Percentiles rank a stretch among this genome's conserved stretches.
Evolutionary conservation across 1,139 yeast species (phyloP).

Genomic region (Debaryomyces sp.): DNA sequence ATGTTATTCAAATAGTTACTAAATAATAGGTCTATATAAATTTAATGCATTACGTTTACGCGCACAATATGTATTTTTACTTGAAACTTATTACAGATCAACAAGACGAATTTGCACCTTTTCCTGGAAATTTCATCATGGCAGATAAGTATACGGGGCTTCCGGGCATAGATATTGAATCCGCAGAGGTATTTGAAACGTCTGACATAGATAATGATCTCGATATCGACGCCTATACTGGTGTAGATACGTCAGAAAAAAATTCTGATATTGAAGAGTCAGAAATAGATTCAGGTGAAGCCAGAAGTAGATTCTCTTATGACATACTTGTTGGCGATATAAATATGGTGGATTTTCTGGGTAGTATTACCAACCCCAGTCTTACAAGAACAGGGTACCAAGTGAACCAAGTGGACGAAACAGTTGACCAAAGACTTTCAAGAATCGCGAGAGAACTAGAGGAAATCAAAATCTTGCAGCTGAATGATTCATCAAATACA

Average conservation of each 20-base stretch:
- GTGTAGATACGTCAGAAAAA: constrained; percentile 12
- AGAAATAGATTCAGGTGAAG: constrained; percentile 23
- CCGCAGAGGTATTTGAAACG: constrained; percentile 50
- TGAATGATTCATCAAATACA: constrained; percentile 12
- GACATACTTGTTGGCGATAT: constrained; percentile 18
- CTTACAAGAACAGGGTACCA: constrained; percentile 31
- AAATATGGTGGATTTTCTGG: constrained; percentile 39
- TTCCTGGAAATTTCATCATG: constrained; percentile 4
- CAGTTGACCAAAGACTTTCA: constrained; percentile 44
- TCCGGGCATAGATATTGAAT: constrained; percentile 31
- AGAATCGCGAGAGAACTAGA: constrained; percentile 49
- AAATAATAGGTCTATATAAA: constrained; percentile 41
- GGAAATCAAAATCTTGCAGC: constrained; percentile 28
- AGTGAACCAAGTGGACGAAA: constrained; percentile 32
- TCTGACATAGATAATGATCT: constrained; percentile 47
- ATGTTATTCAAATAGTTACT: constrained; percentile 88
- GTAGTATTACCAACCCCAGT: constrained; percentile 22
- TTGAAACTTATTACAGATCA: not conserved
- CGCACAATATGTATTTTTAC: constrained; percentile 4
- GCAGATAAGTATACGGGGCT: constrained; percentile 24
- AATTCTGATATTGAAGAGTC: constrained; percentile 24
- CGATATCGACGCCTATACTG: constrained; percentile 12
- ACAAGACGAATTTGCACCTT: not conserved
- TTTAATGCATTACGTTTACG: constrained; percentile 7
- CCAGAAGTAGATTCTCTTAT: constrained; percentile 24